Conservation (phyloP, 1,284 basidiomycete genomes). For the Ceraceosorus guamensis region DNA sequence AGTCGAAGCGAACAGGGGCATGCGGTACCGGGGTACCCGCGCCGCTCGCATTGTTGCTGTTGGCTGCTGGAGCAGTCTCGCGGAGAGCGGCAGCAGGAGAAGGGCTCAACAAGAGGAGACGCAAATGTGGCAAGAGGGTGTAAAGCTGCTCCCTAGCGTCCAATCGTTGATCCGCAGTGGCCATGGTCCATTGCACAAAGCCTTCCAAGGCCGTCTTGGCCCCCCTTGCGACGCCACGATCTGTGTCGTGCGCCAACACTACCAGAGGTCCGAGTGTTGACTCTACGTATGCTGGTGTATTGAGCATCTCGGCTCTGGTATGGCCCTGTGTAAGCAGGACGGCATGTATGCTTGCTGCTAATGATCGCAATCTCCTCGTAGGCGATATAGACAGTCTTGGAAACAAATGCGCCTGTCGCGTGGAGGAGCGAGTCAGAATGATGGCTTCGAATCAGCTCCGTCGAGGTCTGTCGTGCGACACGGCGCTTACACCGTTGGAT, state of each 20-base stretch:
- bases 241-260: conserved; percentile 65
- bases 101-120: conserved; percentile 18
- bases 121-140: conserved; percentile 19
- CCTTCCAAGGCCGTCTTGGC: conserved; percentile 57
- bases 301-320: conserved; percentile 58
- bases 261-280: conserved; percentile 72
- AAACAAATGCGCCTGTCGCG: conserved; percentile 70
- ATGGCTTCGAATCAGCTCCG: too few relatives aligned
- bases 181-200: not conserved
- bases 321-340: conserved; percentile 57
- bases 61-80: conserved; percentile 24
- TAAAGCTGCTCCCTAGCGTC: conserved; percentile 19
- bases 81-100: conserved; percentile 27
- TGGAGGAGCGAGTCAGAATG: not conserved
- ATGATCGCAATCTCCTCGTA: conserved; percentile 65
- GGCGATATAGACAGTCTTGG: conserved; percentile 74
- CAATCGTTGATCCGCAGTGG: not conserved
- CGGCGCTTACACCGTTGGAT: not conserved
- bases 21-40: conserved; percentile 6
- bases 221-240: conserved; percentile 57
- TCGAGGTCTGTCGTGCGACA: too few relatives aligned
- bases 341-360: conserved; percentile 64
- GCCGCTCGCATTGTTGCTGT: conserved; percentile 14
- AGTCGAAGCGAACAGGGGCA: too few relatives aligned
- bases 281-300: conserved; percentile 61